Percentiles rank a stretch among this genome's conserved stretches.
Evolutionary conservation across 352 stramenopile genomes (phyloP).

Genomic region (Pythium phragmitis): DNA sequence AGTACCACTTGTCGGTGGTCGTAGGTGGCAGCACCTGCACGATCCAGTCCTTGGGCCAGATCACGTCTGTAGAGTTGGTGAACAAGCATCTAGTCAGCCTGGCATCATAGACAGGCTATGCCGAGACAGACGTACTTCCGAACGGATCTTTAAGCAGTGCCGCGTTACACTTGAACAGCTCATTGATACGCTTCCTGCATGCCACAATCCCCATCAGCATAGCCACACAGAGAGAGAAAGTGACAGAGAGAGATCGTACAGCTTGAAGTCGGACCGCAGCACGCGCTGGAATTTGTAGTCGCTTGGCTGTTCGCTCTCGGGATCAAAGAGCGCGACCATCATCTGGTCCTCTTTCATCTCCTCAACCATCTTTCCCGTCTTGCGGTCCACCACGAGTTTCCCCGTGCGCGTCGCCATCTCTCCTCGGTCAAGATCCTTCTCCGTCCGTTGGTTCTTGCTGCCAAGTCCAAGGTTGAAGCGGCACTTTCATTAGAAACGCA

Average conservation of each 20-base stretch:
- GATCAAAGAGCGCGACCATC: conserved; percentile 53
- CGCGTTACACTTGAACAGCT: conserved; percentile 64
- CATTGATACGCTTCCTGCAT: conserved; percentile 44
- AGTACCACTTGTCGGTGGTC: conserved; percentile 62
- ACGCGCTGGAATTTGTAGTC: conserved; percentile 49
- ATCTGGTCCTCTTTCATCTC: conserved; percentile 74
- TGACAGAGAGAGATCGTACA: conserved; percentile 32
- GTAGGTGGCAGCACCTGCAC: conserved; percentile 49
- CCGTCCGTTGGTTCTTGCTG: no score
- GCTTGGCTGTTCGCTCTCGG: conserved; percentile 32
- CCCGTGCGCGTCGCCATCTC: conserved; percentile 60
- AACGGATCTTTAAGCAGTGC: conserved; percentile 64
- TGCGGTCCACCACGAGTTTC: conserved; percentile 47
- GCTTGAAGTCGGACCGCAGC: conserved; percentile 54
- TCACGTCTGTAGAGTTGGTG: conserved; percentile 36
- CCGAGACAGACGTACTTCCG: conserved; percentile 38
- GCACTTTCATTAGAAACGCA: conserved; percentile 3
- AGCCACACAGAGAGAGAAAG: not conserved
- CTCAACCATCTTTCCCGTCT: conserved; percentile 61
- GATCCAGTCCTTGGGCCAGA: conserved; percentile 78
- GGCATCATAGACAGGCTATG: not conserved
- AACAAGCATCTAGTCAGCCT: not conserved
- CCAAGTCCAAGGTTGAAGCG: conserved; percentile 8
- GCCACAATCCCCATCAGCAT: not conserved
- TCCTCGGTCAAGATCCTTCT: not conserved